Evolutionary conservation across 176 grass and related monocot genomes (phyloP).

Genomic region (Ensete ventricosum): DNA sequence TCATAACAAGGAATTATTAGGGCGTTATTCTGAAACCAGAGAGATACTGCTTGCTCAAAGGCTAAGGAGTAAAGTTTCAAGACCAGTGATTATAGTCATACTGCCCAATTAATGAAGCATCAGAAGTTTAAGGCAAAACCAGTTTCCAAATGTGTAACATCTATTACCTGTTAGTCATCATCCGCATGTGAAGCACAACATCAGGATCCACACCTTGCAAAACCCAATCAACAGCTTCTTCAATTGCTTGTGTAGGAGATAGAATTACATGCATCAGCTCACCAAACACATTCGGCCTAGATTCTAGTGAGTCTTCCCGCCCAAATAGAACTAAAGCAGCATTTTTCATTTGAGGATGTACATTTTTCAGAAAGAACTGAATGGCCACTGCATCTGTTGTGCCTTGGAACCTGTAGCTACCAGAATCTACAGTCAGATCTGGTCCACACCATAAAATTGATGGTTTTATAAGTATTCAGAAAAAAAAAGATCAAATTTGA

Average conservation of each 20-base stretch:
- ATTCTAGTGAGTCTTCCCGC: constrained; percentile 21
- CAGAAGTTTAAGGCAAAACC: too few species aligned
- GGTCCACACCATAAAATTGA: too few species aligned
- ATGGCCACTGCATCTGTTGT: constrained; percentile 64
- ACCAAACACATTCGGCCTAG: constrained; percentile 80
- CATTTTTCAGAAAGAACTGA: constrained; percentile 86
- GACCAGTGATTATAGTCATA: background rate
- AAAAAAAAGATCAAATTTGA: background rate
- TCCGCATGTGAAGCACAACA: constrained; percentile 81
- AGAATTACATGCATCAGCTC: constrained; percentile 66
- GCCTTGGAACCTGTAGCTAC: constrained; percentile 60
- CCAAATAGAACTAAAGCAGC: constrained; percentile 59
- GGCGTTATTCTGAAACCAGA: background rate
- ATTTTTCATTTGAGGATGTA: constrained; percentile 53
- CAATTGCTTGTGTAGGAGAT: constrained; percentile 48
- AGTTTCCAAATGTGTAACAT: too few species aligned
- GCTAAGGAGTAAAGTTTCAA: background rate
- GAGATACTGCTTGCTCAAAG: background rate
- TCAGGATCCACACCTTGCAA: constrained; percentile 57
- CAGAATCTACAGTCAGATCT: constrained; percentile 2
- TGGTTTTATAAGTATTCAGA: background rate
- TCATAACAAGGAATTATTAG: background rate
- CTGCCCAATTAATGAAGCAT: too few species aligned
- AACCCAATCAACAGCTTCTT: constrained; percentile 54
- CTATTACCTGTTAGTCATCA: constrained; percentile 68